Base-by-base conservation (phyloP, 1,139 yeast genomes). In the Yamadazyma blattariae region DNA sequence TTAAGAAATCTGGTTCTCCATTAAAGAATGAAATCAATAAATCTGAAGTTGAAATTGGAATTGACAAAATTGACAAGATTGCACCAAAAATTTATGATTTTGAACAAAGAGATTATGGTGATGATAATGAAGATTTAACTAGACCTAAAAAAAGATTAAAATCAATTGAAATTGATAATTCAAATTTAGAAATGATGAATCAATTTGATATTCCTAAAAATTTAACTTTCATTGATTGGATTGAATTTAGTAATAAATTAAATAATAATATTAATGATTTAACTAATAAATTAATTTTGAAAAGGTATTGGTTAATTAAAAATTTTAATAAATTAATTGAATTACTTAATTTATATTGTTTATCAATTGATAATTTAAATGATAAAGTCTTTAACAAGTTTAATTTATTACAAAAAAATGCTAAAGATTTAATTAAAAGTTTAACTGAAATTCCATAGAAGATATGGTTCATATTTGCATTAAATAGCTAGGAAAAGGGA, bases 1-100 rank as follows among this genome's bases (percentile, higher is more conserved):
- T 28, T 9, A 32, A 33, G 29, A 21, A 29, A 19, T 9, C 22
- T 4, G 39, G 37, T 19, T 38, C 41, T 3, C 41, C 41, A n/a
- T 33, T 38, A 15, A 38, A 30, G 29, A 29, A 36, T 31, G 41
- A 38, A 31, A 28, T 38, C 7, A 12, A 32, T 19, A 3, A n/a
- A n/a, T n/a, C n/a, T n/a, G n/a, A n/a, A n/a, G n/a, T n/a, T n/a
- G n/a, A n/a, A n/a, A n/a, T n/a, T n/a, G n/a, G n/a, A n/a, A n/a
- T n/a, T n/a, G n/a, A n/a, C n/a, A n/a, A n/a, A n/a, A n/a, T n/a
- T n/a, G n/a, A n/a, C n/a, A n/a, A n/a, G n/a, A n/a, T n/a, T n/a
- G n/a, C n/a, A n/a, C n/a, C n/a, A n/a, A n/a, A n/a, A n/a, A n/a
- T n/a, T n/a, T n/a, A n/a, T n/a, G n/a, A n/a, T n/a, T n/a, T n/a